Base-by-base conservation (phyloP, 163 green algal species). In the Coccomyxa subellipsoidea region DNA sequence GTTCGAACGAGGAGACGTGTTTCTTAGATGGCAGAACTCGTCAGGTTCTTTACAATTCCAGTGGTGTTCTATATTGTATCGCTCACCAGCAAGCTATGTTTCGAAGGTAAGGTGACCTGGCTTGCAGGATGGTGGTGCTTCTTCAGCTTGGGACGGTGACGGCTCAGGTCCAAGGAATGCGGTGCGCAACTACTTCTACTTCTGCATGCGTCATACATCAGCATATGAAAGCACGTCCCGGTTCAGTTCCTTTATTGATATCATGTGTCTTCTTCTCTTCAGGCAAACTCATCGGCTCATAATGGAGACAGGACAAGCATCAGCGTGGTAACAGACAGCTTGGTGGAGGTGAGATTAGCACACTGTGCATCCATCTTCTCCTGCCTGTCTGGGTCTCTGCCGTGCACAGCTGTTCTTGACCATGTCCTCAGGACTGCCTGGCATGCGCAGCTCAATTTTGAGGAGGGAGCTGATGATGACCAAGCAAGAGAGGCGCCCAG, bases 401-500 rank as follows among this genome's bases (percentile, higher is more conserved):
- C 29, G 25, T 77, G 23, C 34, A 27, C 35, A n/a, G n/a, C 0
- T 31, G 8, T 81, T 8, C n/a, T 31, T 27, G 10, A 34, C n/a
- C 31, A 47, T 75, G 23, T 54, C 77, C 25, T 73, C 34, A 76
- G 54, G n/a, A n/a, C n/a, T n/a, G n/a, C n/a, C n/a, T 70, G 32
- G 0, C 66, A 23, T 29, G 77, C 7, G 82, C 78, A 86, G 82
- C 78, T 86, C 7, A 80, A 80, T 29, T 86, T 86, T 83, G 82
- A 94, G 37, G 92, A 94, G 21, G 80, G 39, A 5, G 83, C 89
- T 40, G 89, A 94, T 78, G 87, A 89, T 35, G 87, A 88, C 23
- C 37, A 71, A 3, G 71, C 75, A 31, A 76, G 89, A 37, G 81
- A 88, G 23, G 78, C 81, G 37, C 79, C 84, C 6, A 78, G 89